phyloP scores from a whole-genome alignment of 2,329 filamentous ascomycete species.

The Calonectria leucothoes region DNA sequence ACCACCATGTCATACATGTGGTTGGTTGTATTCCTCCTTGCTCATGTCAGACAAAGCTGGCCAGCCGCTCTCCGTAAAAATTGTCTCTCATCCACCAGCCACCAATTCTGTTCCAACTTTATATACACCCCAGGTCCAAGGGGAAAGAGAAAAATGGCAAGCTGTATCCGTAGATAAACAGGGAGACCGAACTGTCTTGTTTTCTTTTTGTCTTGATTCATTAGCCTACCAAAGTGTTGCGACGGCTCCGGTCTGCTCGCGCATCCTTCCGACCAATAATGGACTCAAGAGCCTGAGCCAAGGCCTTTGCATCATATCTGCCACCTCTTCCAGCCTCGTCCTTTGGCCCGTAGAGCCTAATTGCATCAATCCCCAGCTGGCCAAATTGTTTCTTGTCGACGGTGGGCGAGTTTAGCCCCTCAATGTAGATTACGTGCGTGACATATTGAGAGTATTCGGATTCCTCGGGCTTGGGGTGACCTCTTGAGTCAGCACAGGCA shows the following conservation, averaged over 20 bases:
- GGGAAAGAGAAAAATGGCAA: neutral
- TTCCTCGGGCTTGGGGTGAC: conserved; percentile 50
- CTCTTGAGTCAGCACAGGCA: conserved; percentile 77
- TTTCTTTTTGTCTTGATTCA: neutral
- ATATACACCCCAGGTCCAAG: neutral
- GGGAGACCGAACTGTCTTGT: neutral
- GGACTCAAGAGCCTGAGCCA: conserved; percentile 80
- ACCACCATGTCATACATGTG: neutral
- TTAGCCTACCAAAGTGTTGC: conserved; percentile 57
- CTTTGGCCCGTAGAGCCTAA: conserved; percentile 80
- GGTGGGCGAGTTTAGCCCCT: conserved; percentile 74
- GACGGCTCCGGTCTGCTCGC: conserved; percentile 51
- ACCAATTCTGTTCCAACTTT: neutral
- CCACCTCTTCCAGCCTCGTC: conserved; percentile 55
- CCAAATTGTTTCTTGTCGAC: conserved; percentile 76
- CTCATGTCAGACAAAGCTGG: neutral
- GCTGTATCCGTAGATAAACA: neutral
- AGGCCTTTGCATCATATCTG: conserved; percentile 80
- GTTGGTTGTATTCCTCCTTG: neutral
- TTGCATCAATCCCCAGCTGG: conserved; percentile 78
- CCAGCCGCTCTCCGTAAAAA: neutral
- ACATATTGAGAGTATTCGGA: conserved; percentile 76
- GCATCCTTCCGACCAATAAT: conserved; percentile 72
- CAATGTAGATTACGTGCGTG: conserved; percentile 85
- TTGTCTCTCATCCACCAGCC: neutral